Base-by-base conservation (phyloP, 2,329 filamentous ascomycete species). In the Fusarium papillatum region DNA sequence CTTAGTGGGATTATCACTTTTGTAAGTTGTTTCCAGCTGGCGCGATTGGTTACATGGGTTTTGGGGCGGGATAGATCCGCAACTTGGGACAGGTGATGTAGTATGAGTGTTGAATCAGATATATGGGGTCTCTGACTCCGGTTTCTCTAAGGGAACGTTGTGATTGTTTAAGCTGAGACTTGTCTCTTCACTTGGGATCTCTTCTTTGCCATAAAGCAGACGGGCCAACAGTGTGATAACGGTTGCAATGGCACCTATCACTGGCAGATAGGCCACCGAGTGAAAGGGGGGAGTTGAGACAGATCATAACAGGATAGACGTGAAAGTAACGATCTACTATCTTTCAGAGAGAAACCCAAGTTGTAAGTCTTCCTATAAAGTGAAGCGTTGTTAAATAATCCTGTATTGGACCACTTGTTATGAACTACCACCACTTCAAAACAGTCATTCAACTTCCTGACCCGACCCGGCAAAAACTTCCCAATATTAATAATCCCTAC, bases 31-130 rank as follows among this genome's bases (percentile, higher is more conserved):
- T 72, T 62, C 64, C 36, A 72, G 66, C 68, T 77, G 72, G 73
- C 74, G 74, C 63, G 61, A 64, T 68, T 69, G 70, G 62, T 61
- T 65, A 24, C 50, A 59, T n/a, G 34, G 64, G 48, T 53, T 55
- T 55, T 50, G 24, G 48, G 50, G 39, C 29, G 64, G 64, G 69
- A 79, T 79, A 78, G 77, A 79, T 66, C 36, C 68, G 57, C 66
- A 50, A 50, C 50, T 13, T 31, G 26, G 50, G 50, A 55, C 50
- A 3, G 50, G 50, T 34, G 50, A 57, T 43, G 41, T 66, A 36
- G 63, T 48, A 64, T 36, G 57, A 43, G 38, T 50, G 53, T 62
- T 73, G 24, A 62, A 64, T 66, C 41, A 41, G 26, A 57, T 38
- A 55, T 59, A 55, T 67, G 26, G 50, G 26, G 46, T 66, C 46